phyloP scores from a whole-genome alignment of 2,329 filamentous ascomycete genomes.

The Aspergillus puulaauensis region DNA sequence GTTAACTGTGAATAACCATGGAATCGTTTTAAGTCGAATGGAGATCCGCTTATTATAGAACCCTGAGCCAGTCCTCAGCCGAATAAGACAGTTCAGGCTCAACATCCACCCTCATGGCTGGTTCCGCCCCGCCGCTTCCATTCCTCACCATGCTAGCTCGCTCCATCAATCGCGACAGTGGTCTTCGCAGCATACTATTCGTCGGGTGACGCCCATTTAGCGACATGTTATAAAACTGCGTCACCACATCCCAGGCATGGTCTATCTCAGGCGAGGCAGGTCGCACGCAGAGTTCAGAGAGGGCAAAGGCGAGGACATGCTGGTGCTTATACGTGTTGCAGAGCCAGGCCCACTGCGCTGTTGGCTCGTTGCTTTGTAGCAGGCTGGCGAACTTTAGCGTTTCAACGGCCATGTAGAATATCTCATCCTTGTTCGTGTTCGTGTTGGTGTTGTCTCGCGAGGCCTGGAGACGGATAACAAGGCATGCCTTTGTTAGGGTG shows the following conservation, averaged over 20 bases:
- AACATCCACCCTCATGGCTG: too few relatives aligned
- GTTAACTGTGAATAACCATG: too few relatives aligned
- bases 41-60: too few relatives aligned
- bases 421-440: neutral
- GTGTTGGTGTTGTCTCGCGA: neutral
- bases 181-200: neutral
- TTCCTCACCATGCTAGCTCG: neutral
- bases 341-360: constrained; percentile 57
- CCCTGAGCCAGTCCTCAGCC: too few relatives aligned
- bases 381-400: constrained; percentile 64
- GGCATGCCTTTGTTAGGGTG: constrained; percentile 68
- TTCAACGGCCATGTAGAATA: constrained; percentile 45
- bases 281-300: constrained; percentile 51
- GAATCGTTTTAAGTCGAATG: too few relatives aligned
- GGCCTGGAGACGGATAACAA: constrained; percentile 33
- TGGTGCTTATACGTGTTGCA: constrained; percentile 58
- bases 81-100: too few relatives aligned
- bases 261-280: neutral
- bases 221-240: neutral
- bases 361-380: constrained; percentile 57
- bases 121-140: too few relatives aligned
- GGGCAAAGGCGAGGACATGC: constrained; percentile 56
- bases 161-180: constrained; percentile 19
- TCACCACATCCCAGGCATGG: neutral
- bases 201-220: too few relatives aligned